Evolutionary conservation across 2,329 filamentous ascomycete species (phyloP).

Genomic region (Cladophialophora yegresii): DNA sequence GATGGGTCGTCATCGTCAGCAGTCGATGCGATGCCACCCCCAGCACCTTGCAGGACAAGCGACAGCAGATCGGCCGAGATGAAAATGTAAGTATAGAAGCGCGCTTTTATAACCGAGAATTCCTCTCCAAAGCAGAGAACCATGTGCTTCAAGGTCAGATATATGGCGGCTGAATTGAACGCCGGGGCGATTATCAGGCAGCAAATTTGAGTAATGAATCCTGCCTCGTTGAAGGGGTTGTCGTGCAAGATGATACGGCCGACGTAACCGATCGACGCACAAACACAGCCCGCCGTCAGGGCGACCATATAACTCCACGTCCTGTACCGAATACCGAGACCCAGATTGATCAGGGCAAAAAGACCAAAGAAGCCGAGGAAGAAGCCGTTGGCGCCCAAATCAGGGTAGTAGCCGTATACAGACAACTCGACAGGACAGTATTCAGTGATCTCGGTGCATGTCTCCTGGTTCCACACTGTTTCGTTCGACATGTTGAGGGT

Average conservation of each 20-base stretch:
- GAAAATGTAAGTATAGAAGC: conserved; percentile 61
- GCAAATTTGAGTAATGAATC: conserved; percentile 56
- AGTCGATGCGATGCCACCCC: conserved; percentile 58
- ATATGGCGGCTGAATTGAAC: conserved; percentile 58
- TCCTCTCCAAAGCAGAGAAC: conserved; percentile 57
- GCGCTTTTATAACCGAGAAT: conserved; percentile 51
- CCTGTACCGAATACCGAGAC: conserved; percentile 53
- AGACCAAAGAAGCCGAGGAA: conserved; percentile 56
- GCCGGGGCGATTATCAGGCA: conserved; percentile 59
- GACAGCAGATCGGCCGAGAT: conserved; percentile 60
- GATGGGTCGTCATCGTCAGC: conserved; percentile 42
- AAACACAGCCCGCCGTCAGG: conserved; percentile 49
- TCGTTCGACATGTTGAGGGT: not conserved
- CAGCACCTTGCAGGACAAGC: conserved; percentile 61
- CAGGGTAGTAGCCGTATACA: conserved; percentile 59
- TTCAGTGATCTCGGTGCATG: conserved; percentile 39
- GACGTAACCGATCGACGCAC: conserved; percentile 59
- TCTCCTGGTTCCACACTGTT: not conserved
- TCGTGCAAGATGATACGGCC: conserved; percentile 57
- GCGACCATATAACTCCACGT: conserved; percentile 60
- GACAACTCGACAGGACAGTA: conserved; percentile 51
- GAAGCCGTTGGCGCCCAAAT: conserved; percentile 55
- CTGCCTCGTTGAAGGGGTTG: conserved; percentile 53
- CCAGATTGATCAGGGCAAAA: conserved; percentile 52
- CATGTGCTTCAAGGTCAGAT: conserved; percentile 60